Conservation (phyloP, 805 yeast species). For the Hanseniaspora hatyaiensis region DNA sequence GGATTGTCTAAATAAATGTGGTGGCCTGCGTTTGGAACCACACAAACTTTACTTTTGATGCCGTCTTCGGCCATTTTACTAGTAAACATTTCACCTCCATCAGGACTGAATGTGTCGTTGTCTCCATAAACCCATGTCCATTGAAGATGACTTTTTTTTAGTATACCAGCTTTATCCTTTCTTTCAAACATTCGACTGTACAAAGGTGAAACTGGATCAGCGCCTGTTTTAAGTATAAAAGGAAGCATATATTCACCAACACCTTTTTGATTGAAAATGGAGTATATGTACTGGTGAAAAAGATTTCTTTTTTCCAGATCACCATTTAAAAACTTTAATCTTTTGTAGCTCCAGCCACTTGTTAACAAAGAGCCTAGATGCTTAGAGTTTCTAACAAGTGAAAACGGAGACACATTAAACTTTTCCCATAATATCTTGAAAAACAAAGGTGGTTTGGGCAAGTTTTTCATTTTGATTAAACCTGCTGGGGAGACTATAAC, state of each 20-base stretch:
- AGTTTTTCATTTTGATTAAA: slow-evolving; percentile 40
- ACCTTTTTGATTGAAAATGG: slow-evolving; percentile 74
- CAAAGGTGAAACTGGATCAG: slow-evolving; percentile 71
- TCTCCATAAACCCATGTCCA: slow-evolving; percentile 81
- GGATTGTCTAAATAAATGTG: slow-evolving; percentile 67
- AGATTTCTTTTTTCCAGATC: slow-evolving; percentile 33
- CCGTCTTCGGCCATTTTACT: slow-evolving; percentile 22
- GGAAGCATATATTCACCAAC: slow-evolving; percentile 89
- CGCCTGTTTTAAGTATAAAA: slow-evolving; percentile 80
- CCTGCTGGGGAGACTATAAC: slow-evolving; percentile 89
- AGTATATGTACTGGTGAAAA: slow-evolving; percentile 70
- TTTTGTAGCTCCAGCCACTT: slow-evolving; percentile 77
- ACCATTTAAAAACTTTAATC: slow-evolving; percentile 46
- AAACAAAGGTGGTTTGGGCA: slow-evolving; percentile 54
- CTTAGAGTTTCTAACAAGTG: slow-evolving; percentile 63
- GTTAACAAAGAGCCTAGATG: slow-evolving; percentile 75
- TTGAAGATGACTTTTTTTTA: slow-evolving; percentile 42
- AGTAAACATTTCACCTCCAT: slow-evolving; percentile 31
- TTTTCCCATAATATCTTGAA: slow-evolving; percentile 73
- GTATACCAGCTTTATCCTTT: slow-evolving; percentile 16
- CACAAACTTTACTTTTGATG: slow-evolving; percentile 29
- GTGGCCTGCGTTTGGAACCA: slow-evolving; percentile 55
- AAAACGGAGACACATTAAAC: slow-evolving; percentile 68
- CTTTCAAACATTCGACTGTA: slow-evolving; percentile 24
- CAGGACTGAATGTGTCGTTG: slow-evolving; percentile 53